Conservation (phyloP, 306 rosid genomes). For the Ormosia semicastrata region DNA sequence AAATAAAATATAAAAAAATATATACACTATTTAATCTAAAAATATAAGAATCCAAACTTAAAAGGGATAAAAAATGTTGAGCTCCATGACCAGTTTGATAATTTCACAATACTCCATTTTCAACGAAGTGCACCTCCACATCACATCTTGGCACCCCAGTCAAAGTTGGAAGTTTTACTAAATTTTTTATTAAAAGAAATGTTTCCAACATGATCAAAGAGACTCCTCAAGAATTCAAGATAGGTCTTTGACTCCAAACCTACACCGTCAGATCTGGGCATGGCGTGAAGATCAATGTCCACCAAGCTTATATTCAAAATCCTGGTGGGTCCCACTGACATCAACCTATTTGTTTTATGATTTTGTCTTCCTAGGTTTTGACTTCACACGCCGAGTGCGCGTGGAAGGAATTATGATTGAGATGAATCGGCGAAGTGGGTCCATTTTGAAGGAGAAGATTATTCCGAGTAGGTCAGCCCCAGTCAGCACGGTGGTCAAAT, state of each 20-base stretch:
- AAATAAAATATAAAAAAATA: too few relatives aligned
- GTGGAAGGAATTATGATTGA: background rate
- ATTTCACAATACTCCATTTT: slow-evolving; percentile 23
- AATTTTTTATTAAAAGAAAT: background rate
- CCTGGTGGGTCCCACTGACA: too few relatives aligned
- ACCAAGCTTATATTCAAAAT: too few relatives aligned
- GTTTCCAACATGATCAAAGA: slow-evolving; percentile 45
- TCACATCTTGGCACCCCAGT: slow-evolving; percentile 29
- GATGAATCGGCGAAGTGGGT: background rate
- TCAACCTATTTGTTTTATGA: too few relatives aligned
- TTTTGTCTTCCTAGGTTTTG: too few relatives aligned
- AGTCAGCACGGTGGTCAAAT: slow-evolving; percentile 2
- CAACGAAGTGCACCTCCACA: slow-evolving; percentile 46
- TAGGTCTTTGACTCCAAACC: slow-evolving; percentile 45
- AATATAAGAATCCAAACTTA: too few relatives aligned
- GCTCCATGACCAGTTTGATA: slow-evolving; percentile 20
- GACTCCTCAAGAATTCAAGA: slow-evolving; percentile 29
- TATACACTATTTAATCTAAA: too few relatives aligned
- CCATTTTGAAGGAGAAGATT: background rate
- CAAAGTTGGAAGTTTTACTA: slow-evolving; percentile 45
- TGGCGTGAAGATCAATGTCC: too few relatives aligned
- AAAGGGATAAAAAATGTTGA: background rate
- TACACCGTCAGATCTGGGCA: too few relatives aligned
- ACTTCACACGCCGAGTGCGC: too few relatives aligned
- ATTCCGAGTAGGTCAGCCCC: background rate